phyloP scores from a whole-genome alignment of 371 early-diverging fungal genomes.

The Actinomortierella ambigua region DNA sequence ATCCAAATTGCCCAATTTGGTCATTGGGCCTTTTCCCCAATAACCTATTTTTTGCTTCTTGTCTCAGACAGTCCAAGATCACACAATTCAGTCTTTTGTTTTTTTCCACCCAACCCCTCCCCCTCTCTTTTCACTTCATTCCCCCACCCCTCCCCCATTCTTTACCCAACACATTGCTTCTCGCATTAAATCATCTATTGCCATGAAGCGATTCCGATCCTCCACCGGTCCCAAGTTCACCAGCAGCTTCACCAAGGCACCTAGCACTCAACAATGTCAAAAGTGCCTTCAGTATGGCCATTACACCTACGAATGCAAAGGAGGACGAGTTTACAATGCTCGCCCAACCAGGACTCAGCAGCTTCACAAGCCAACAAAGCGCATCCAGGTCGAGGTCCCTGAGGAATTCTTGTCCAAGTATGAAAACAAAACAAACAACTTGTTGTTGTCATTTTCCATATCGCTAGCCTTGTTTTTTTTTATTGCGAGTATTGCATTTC shows the following conservation, averaged over 20 bases:
- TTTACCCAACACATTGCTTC: no score
- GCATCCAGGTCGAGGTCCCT: constrained; percentile 55
- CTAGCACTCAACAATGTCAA: constrained; percentile 64
- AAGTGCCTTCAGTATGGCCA: constrained; percentile 67
- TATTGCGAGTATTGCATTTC: background rate
- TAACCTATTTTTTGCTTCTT: no score
- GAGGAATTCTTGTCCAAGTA: constrained; percentile 56
- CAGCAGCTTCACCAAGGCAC: constrained; percentile 43
- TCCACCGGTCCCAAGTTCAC: no score
- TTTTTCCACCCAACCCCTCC: no score
- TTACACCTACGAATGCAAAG: constrained; percentile 65
- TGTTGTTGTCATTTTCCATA: background rate
- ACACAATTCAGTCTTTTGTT: no score
- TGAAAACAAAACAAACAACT: constrained; percentile 6
- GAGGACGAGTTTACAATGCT: constrained; percentile 54
- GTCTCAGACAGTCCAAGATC: no score
- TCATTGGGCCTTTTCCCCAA: no score
- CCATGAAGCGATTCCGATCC: no score
- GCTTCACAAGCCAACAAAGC: constrained; percentile 60
- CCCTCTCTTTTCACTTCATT: no score
- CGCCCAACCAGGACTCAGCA: constrained; percentile 71
- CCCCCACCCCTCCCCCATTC: no score
- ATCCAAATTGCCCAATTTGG: no score
- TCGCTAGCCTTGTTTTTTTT: background rate
- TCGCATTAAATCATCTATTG: no score